These are phyloP conservation scores for Corymbia maculata DNA, from an alignment of 345 rosid genomes.

Conservation along the genomic window DNA sequence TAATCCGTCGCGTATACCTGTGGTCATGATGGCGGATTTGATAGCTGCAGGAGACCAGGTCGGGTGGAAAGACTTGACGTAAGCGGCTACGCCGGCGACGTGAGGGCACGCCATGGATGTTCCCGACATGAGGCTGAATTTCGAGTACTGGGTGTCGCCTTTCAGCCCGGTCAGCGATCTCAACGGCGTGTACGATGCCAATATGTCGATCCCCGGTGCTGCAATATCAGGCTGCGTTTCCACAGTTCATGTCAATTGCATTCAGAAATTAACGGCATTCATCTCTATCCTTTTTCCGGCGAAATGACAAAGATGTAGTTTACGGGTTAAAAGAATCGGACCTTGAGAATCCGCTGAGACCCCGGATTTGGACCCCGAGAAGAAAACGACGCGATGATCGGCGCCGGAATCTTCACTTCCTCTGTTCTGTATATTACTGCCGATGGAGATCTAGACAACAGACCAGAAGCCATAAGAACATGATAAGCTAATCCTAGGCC, in stretches of 20 bases:
- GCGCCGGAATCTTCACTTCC: constrained; percentile 53
- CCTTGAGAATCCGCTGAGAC: constrained; percentile 68
- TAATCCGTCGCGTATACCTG: constrained; percentile 28
- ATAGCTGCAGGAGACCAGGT: constrained; percentile 75
- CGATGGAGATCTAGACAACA: constrained; percentile 46
- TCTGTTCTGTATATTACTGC: constrained; percentile 53
- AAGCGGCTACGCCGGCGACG: constrained; percentile 80
- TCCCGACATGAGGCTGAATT: constrained; percentile 72
- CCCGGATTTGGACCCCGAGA: constrained; percentile 89
- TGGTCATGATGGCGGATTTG: constrained; percentile 83
- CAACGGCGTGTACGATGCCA: constrained; percentile 79
- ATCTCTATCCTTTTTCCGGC: background rate
- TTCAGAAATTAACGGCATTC: background rate
- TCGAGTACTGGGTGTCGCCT: constrained; percentile 76
- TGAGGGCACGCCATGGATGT: constrained; percentile 97
- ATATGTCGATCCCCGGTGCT: constrained; percentile 78
- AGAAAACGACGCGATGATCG: constrained; percentile 78
- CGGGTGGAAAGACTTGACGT: constrained; percentile 84
- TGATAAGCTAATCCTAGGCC: background rate
- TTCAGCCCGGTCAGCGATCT: constrained; percentile 64
- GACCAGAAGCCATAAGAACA: background rate
- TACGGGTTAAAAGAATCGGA: background rate
- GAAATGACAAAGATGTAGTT: background rate
- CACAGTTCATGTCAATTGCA: background rate
- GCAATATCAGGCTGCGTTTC: constrained; percentile 72